Evolutionary conservation across 225 moss, liverwort and hornwort genomes (phyloP).

Genomic region (Bryoerythrophyllum caledonicum): DNA sequence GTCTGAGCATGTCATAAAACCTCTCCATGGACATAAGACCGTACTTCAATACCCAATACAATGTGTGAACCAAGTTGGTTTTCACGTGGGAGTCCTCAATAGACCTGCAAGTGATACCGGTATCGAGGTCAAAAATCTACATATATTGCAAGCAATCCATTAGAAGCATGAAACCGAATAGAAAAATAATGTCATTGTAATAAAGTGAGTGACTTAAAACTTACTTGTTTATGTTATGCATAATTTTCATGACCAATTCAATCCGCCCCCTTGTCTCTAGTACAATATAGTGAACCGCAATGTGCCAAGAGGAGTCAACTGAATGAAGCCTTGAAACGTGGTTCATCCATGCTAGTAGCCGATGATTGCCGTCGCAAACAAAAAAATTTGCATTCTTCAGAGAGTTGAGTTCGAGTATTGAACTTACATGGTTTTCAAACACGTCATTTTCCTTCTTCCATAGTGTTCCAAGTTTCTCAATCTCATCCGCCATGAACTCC

Average conservation of each 20-base stretch:
- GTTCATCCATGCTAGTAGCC: too few relatives aligned
- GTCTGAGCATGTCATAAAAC: neutral
- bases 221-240: neutral
- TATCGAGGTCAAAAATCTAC: neutral
- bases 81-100: neutral
- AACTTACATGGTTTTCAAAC: neutral
- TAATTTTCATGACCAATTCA: neutral
- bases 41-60: neutral
- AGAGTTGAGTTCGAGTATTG: neutral
- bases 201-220: neutral
- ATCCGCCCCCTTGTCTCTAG: neutral
- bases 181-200: neutral
- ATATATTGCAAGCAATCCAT: neutral
- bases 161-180: neutral
- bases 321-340: too few relatives aligned
- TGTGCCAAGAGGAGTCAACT: neutral
- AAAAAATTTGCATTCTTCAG: neutral
- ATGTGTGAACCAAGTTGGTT: neutral
- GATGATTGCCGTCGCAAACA: too few relatives aligned
- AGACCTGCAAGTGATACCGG: neutral
- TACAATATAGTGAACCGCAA: neutral
- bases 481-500: neutral
- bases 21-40: too few relatives aligned
- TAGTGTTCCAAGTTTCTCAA: neutral
- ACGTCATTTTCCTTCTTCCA: neutral